A percentile compares a stretch with the other conserved stretches of the same genome.
phyloP scores from a whole-genome alignment of 306 rosid genomes.

The Dryas alaskensis region DNA sequence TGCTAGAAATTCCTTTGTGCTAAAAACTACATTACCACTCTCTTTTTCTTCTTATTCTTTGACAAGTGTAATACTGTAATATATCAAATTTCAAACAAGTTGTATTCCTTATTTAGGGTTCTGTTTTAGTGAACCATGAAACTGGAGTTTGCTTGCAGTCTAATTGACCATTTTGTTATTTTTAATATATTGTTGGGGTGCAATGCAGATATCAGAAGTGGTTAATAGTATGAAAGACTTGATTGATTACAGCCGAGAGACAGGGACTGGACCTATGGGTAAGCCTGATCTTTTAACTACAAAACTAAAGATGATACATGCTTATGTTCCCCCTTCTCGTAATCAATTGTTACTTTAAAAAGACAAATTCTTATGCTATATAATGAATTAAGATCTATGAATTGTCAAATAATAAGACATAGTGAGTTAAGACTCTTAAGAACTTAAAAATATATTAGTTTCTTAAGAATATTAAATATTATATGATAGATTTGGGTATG shows the following conservation, averaged over 20 bases:
- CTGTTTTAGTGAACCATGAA: neutral
- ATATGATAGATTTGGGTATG: neutral
- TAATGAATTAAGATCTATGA: neutral
- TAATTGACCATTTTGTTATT: neutral
- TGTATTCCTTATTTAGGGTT: neutral
- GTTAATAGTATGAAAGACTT: conserved; percentile 99
- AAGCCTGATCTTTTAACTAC: conserved; percentile 30
- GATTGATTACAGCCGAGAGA: conserved; percentile 94
- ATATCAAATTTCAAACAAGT: neutral
- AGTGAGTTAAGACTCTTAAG: neutral
- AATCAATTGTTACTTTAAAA: neutral
- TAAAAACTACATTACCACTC: neutral
- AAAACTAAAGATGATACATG: neutral
- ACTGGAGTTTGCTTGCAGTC: neutral
- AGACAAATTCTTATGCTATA: neutral
- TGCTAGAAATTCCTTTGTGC: neutral
- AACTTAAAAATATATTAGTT: neutral
- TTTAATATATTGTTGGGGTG: conserved; percentile 7
- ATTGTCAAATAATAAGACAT: neutral
- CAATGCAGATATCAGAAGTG: conserved; percentile 90
- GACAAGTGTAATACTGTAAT: neutral
- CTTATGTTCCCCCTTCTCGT: neutral
- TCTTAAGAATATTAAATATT: neutral
- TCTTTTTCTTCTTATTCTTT: neutral
- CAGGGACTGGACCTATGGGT: conserved; percentile 93